Percentiles rank a stretch among this genome's conserved stretches.
Evolutionary conservation across 805 yeast species (phyloP).

Genomic region (Starmera dryadoides): DNA sequence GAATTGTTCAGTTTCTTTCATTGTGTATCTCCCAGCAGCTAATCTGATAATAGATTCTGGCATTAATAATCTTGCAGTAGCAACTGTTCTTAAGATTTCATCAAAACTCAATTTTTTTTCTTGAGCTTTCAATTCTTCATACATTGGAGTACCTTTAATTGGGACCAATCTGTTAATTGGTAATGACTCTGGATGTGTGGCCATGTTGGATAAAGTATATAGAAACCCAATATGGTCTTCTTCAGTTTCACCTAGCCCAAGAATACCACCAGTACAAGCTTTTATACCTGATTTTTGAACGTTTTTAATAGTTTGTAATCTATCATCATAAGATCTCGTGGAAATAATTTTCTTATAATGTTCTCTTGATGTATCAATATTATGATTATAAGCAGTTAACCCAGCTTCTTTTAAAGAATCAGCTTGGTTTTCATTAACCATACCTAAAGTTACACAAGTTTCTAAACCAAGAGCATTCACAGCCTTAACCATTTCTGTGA

Average conservation of each 20-base stretch:
- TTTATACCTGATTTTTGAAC: conserved; percentile 58
- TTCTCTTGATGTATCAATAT: conserved; percentile 73
- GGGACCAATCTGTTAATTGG: conserved; percentile 80
- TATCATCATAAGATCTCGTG: conserved; percentile 65
- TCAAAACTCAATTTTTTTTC: conserved; percentile 48
- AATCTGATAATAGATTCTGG: conserved; percentile 63
- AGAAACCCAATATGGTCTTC: conserved; percentile 67
- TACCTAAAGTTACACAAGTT: conserved; percentile 75
- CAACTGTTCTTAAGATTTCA: conserved; percentile 57
- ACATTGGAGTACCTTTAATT: conserved; percentile 73
- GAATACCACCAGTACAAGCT: conserved; percentile 75
- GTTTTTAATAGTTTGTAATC: conserved; percentile 56
- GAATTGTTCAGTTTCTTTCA: conserved; percentile 72
- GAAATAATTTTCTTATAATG: conserved; percentile 68
- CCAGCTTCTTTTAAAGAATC: conserved; percentile 56
- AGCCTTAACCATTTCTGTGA: conserved; percentile 55
- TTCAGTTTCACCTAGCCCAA: conserved; percentile 70
- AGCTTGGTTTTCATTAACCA: conserved; percentile 65
- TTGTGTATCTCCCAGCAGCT: conserved; percentile 78
- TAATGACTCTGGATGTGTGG: conserved; percentile 70
- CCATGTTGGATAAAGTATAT: conserved; percentile 60
- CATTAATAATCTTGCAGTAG: conserved; percentile 72
- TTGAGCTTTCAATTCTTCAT: conserved; percentile 39
- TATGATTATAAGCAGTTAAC: conserved; percentile 76
- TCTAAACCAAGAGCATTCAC: conserved; percentile 67